Evolutionary conservation across 495 filamentous ascomycete species (phyloP).

Genomic region (Neurospora sp.): DNA sequence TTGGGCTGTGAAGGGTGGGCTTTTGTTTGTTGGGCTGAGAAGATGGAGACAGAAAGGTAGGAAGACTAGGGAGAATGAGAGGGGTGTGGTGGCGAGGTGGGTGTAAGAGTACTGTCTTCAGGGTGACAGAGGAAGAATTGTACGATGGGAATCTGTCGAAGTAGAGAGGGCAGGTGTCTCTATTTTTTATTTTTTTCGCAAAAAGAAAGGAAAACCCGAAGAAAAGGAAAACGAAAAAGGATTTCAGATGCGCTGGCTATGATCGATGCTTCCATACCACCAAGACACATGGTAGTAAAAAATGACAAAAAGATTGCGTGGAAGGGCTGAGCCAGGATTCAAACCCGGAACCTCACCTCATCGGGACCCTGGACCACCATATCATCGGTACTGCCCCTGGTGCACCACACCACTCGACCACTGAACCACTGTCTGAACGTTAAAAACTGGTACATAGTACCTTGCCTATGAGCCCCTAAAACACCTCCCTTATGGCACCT

Average conservation of each 20-base stretch:
- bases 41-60: background rate
- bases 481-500: background rate
- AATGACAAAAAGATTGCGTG: background rate
- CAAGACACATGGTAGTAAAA: background rate
- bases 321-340: background rate
- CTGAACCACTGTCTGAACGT: no score
- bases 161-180: background rate
- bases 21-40: background rate
- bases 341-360: no score
- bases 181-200: no score
- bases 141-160: background rate
- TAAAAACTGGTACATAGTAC: no score
- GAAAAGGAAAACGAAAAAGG: background rate
- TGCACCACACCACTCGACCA: no score
- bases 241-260: background rate
- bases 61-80: background rate
- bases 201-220: no score
- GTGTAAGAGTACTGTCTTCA: background rate
- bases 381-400: no score
- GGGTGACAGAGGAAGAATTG: background rate
- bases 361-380: no score
- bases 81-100: background rate
- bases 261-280: background rate
- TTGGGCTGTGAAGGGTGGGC: constrained; percentile 24
- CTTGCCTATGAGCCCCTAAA: background rate